Conservation (phyloP, 2,329 filamentous ascomycete genomes). For the Fusarium xyrophilum region DNA sequence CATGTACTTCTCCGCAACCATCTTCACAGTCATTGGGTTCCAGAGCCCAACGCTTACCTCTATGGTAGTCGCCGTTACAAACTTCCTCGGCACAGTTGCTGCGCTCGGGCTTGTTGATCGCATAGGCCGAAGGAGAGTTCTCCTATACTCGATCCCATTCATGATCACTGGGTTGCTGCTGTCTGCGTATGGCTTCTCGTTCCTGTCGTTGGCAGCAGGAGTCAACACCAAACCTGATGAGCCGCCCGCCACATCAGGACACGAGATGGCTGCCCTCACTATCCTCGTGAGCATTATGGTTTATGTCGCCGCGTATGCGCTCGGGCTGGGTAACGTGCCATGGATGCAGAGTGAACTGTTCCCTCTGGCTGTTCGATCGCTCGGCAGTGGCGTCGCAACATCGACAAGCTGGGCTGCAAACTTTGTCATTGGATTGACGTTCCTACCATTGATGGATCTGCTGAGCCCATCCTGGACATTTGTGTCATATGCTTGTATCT, state of each 20-base stretch:
- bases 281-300: constrained; percentile 79
- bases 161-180: constrained; percentile 78
- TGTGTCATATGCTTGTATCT: constrained; percentile 77
- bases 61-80: constrained; percentile 80
- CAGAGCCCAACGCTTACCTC: constrained; percentile 79
- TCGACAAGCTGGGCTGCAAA: constrained; percentile 89
- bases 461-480: constrained; percentile 81
- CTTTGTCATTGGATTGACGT: constrained; percentile 84
- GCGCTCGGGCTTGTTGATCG: constrained; percentile 80
- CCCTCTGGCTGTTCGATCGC: constrained; percentile 73
- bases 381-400: constrained; percentile 76
- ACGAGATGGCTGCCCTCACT: constrained; percentile 54
- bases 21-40: constrained; percentile 80
- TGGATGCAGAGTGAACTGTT: constrained; percentile 98
- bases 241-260: constrained; percentile 24
- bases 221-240: constrained; percentile 27
- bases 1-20: constrained; percentile 90
- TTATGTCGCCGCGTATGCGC: constrained; percentile 85
- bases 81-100: constrained; percentile 79
- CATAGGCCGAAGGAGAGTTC: constrained; percentile 78
- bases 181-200: constrained; percentile 75
- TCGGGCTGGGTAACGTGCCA: constrained; percentile 89
- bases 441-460: constrained; percentile 83
- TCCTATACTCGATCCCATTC: constrained; percentile 82
- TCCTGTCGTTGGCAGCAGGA: constrained; percentile 57